These are phyloP conservation scores for Umbelopsis sp. DNA, from an alignment of 192 early-diverging fungal genomes.

Conservation along the genomic window DNA sequence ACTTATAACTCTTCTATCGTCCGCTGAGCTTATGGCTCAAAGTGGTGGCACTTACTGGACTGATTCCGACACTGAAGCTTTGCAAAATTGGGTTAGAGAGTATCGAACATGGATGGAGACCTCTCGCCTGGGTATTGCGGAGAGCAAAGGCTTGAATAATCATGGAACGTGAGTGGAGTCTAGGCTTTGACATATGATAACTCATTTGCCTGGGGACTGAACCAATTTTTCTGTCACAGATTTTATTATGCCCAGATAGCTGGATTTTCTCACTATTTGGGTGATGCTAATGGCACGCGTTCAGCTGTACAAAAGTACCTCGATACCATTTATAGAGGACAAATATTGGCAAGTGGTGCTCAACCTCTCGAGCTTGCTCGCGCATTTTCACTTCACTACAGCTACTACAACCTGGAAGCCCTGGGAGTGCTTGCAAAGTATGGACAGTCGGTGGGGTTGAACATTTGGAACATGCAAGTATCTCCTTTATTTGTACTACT, in stretches of 20 bases:
- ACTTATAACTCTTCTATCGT: slow-evolving; percentile 2
- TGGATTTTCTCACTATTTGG: slow-evolving; percentile 12
- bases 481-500: not conserved
- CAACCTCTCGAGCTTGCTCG: slow-evolving; percentile 14
- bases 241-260: slow-evolving; percentile 19
- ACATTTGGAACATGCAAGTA: not conserved
- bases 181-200: not conserved
- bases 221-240: not conserved
- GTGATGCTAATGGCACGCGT: not conserved
- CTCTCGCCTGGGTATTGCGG: slow-evolving; percentile 1
- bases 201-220: not conserved
- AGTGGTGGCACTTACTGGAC: not conserved
- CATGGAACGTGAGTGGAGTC: slow-evolving; percentile 10
- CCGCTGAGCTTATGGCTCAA: slow-evolving; percentile 7
- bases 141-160: slow-evolving; percentile 2
- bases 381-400: slow-evolving; percentile 7
- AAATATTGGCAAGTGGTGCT: not conserved
- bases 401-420: slow-evolving; percentile 20
- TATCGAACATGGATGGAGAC: slow-evolving; percentile 18
- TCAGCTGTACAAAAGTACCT: not conserved
- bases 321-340: not conserved
- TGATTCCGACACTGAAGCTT: not conserved
- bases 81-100: slow-evolving; percentile 9
- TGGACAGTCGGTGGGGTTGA: not conserved
- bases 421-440: not conserved